Evolutionary conservation across 2,329 filamentous ascomycete species (phyloP), one percentile per base, ranked within the genome.

Genomic region (Aspergillus awamori): DNA sequence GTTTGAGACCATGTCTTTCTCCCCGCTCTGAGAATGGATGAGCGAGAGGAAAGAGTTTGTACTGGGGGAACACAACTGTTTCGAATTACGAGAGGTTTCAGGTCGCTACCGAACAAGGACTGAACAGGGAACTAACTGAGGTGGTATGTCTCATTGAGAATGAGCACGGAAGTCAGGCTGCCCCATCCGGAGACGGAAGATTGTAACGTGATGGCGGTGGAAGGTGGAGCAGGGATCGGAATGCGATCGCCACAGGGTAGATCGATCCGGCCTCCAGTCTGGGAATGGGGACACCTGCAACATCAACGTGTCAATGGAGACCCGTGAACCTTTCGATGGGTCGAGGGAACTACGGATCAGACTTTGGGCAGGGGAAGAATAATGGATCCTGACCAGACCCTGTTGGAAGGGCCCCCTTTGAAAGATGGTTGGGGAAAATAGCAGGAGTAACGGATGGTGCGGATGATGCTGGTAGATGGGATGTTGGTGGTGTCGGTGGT

Each of bases 121-220:
- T 11, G 38, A 58, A 57, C 38, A 10, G 22, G 52, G 53, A 8
- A 54, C 47, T 64, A 45, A 26, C 45, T 47, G 60, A 52, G 63
- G 65, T 65, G 49, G 63, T 62, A 66, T 66, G 64, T 62, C 57
- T 54, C 57, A 64, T 59, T 43, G 47, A 51, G 58, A 53, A 58
- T 30, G 45, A 49, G 17, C 17, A 38, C 49, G 5, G 38, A 48
- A 48, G 54, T 39, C 30, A 56, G 47, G 15, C 47, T 28, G 47
- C 26, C 47, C 3, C 26, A 49, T 49, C 47, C 47, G 47, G 47
- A 15, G 7, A 15, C 47, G 47, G 26, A 30, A 10, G 47, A 30
- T 6, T 49, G 47, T 49, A 49, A 49, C 47, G 22, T 36, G 33
- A 43, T 30, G 48, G 41, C 39, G 57, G 49, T 17, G 41, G 43